Percentiles rank a stretch among this genome's conserved stretches.
Conservation (phyloP, 805 yeast species). For the Saccharomycopsis vini region DNA sequence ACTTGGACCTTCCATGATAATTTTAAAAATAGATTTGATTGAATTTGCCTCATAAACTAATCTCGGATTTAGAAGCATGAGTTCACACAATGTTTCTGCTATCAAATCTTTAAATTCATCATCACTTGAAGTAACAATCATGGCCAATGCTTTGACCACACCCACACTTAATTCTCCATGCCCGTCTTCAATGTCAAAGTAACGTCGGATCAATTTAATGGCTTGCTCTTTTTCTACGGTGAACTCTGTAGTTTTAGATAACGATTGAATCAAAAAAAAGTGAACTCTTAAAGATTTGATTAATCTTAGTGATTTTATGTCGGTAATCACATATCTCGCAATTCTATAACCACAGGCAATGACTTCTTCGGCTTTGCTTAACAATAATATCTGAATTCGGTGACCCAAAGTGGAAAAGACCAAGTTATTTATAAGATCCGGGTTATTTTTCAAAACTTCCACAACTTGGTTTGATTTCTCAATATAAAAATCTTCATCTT, state of each 20-base stretch:
- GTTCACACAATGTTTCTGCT: slow-evolving; percentile 45
- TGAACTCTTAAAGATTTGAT: slow-evolving; percentile 37
- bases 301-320: slow-evolving; percentile 44
- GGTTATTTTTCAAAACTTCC: slow-evolving; percentile 43
- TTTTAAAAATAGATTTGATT: slow-evolving; percentile 33
- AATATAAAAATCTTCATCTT: slow-evolving; percentile 41
- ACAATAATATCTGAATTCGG: slow-evolving; percentile 51
- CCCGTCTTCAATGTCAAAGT: slow-evolving; percentile 49
- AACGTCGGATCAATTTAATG: slow-evolving; percentile 55
- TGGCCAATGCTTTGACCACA: slow-evolving; percentile 49
- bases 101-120: slow-evolving; percentile 43
- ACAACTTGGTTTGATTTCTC: slow-evolving; percentile 61
- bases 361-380: slow-evolving; percentile 49
- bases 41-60: slow-evolving; percentile 36
- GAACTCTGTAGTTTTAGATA: slow-evolving; percentile 46
- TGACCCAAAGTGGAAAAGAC: slow-evolving; percentile 48
- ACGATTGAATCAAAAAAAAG: slow-evolving; percentile 51
- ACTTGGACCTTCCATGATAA: slow-evolving; percentile 46
- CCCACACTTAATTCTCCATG: slow-evolving; percentile 47
- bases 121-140: slow-evolving; percentile 47
- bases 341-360: slow-evolving; percentile 71
- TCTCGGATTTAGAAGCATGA: slow-evolving; percentile 37
- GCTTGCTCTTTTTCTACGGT: slow-evolving; percentile 72
- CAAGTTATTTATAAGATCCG: slow-evolving; percentile 56
- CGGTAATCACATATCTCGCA: slow-evolving; percentile 53